Base-by-base conservation (phyloP, 371 early-diverging fungal genomes). In the Synchytrium microbalum region DNA sequence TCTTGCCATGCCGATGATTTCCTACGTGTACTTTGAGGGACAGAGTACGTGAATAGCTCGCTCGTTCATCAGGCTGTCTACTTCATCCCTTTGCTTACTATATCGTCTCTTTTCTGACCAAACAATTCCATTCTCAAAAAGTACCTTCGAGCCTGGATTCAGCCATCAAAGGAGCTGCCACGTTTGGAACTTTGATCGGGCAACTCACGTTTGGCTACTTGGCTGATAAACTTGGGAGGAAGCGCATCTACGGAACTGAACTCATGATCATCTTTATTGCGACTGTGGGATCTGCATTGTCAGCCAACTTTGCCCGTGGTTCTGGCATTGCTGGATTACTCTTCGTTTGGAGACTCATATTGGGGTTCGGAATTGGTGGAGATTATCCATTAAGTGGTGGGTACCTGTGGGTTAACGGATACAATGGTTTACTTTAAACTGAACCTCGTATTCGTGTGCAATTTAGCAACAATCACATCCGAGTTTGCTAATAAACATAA, bases 331-430 rank as follows among this genome's bases (percentile, higher is more conserved):
- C 88, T 61, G 83, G 83, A 64, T 79, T 89, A 66, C 75, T 95
- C 54, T 82, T 81, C 58, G 71, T 90, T 58, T 92, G 92, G 91
- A 85, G 92, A 59, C 74, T 92, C 31, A 67, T 91, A 63, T 81
- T 92, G 16, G 92, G 92, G 65, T 72, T 92, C 52, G 92, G 92
- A 65, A 81, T 92, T 58, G 92, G 93, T 63, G 92, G 92, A 64
- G 25, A 10, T 59, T 24, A 69, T 65, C 91, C 91, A 0, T 75
- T 89, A n/a, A n/a, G n/a, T n/a, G n/a, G n/a, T n/a, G n/a, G n/a
- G n/a, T n/a, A n/a, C n/a, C n/a, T n/a, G n/a, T n/a, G n/a, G n/a
- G n/a, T n/a, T n/a, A n/a, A n/a, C n/a, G n/a, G n/a, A n/a, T n/a
- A n/a, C n/a, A n/a, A n/a, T n/a, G n/a, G n/a, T n/a, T n/a, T n/a